Evolutionary conservation across 2,329 filamentous ascomycete genomes (phyloP).

Genomic region (Hypoxylon sp.): DNA sequence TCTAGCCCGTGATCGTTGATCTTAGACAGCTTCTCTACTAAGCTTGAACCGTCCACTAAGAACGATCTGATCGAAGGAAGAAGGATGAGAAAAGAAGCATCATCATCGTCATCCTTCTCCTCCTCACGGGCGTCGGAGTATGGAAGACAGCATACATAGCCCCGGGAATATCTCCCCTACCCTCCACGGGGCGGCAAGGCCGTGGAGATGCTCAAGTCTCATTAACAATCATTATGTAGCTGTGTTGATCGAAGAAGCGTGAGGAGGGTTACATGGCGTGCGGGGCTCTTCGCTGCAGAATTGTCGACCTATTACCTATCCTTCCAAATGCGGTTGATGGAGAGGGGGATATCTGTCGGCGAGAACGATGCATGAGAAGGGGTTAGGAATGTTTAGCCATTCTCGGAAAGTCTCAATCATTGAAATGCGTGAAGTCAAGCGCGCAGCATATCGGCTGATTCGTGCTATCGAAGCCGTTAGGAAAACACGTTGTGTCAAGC

Average conservation of each 20-base stretch:
- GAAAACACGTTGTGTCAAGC: constrained; percentile 40
- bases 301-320: constrained; percentile 37
- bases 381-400: constrained; percentile 33
- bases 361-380: constrained; percentile 39
- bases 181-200: constrained; percentile 6
- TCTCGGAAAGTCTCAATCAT: constrained; percentile 34
- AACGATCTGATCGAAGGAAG: constrained; percentile 12
- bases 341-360: constrained; percentile 40
- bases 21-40: constrained; percentile 5
- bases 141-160: constrained; percentile 10
- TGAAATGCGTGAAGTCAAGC: constrained; percentile 29
- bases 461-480: constrained; percentile 30
- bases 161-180: constrained; percentile 15
- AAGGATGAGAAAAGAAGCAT: constrained; percentile 7
- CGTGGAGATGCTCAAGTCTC: constrained; percentile 15
- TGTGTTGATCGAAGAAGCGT: constrained; percentile 24
- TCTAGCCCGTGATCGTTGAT: constrained; percentile 17
- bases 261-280: constrained; percentile 44
- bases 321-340: constrained; percentile 36
- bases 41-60: not conserved
- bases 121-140: constrained; percentile 15
- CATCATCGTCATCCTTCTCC: not conserved
- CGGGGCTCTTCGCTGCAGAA: constrained; percentile 39
- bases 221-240: constrained; percentile 12
- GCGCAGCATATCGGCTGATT: constrained; percentile 36